Evolutionary conservation across 1,139 yeast genomes (phyloP).

Genomic region (Candida sojae): DNA sequence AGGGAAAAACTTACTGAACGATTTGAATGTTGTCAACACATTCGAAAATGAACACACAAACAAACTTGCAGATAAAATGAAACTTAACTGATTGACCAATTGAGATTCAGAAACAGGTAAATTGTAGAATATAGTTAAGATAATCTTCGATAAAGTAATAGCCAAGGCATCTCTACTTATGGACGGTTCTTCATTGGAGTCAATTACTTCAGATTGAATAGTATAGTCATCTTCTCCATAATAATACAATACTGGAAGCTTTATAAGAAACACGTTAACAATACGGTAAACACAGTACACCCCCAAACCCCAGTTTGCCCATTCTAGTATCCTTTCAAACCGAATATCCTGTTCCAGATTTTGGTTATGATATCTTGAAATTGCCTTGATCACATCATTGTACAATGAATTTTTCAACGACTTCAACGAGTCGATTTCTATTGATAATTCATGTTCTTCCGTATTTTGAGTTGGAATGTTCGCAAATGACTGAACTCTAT

Average conservation of each 20-base stretch:
- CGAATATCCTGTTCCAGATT: conserved; percentile 6
- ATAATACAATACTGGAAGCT: conserved; percentile 32
- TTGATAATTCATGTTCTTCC: conserved; percentile 35
- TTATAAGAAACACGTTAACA: conserved; percentile 44
- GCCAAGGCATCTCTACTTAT: conserved; percentile 59
- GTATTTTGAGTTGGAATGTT: conserved; percentile 24
- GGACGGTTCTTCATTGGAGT: conserved; percentile 13
- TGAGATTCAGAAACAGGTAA: conserved; percentile 47
- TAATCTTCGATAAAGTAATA: conserved; percentile 60
- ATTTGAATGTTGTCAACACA: conserved; percentile 53
- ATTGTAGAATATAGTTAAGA: conserved; percentile 26
- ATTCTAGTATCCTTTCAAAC: conserved; percentile 12
- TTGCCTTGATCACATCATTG: conserved; percentile 26
- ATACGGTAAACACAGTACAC: conserved; percentile 68
- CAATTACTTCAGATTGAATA: conserved; percentile 6
- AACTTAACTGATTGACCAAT: conserved; percentile 63
- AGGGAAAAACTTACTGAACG: conserved; percentile 38
- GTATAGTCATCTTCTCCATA: conserved; percentile 4
- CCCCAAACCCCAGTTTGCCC: conserved; percentile 41
- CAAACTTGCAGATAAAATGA: conserved; percentile 63
- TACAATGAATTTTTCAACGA: conserved; percentile 29
- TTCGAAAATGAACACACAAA: conserved; percentile 70
- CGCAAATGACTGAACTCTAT: conserved; percentile 48
- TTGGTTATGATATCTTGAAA: conserved; percentile 18
- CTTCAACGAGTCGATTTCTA: conserved; percentile 37